phyloP scores from a whole-genome alignment of 2,329 filamentous ascomycete genomes.

The Colletotrichum coccodes region DNA sequence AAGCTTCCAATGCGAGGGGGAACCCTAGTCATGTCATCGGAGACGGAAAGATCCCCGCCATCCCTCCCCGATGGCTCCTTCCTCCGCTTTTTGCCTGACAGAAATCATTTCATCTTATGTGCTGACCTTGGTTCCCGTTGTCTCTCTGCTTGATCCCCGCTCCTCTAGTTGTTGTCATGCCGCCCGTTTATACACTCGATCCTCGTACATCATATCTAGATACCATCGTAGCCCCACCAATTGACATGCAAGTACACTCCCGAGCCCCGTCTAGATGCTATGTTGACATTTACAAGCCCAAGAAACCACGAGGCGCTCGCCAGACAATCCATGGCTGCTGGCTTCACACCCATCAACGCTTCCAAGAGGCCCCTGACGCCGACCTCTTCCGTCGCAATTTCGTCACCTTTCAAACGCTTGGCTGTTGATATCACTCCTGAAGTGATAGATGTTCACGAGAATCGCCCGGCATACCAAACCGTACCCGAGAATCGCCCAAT shows the following conservation, averaged over 20 bases:
- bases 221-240: not conserved
- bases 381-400: not conserved
- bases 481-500: no score
- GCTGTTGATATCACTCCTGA: not conserved
- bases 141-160: not conserved
- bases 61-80: not conserved
- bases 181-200: not conserved
- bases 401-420: not conserved
- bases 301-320: not conserved
- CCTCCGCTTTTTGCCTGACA: not conserved
- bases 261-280: not conserved
- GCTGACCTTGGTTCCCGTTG: not conserved
- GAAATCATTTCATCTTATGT: not conserved
- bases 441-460: not conserved
- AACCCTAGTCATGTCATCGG: not conserved
- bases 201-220: not conserved
- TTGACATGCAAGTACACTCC: not conserved
- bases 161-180: not conserved
- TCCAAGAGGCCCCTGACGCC: conserved; percentile 14
- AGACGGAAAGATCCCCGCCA: not conserved
- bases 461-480: not conserved
- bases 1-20: not conserved
- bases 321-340: not conserved
- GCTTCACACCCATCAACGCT: conserved; percentile 1
- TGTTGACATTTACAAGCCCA: not conserved